Evolutionary conservation across 768 basidiomycete genomes (phyloP).

Genomic region (Boletus reticulatus): DNA sequence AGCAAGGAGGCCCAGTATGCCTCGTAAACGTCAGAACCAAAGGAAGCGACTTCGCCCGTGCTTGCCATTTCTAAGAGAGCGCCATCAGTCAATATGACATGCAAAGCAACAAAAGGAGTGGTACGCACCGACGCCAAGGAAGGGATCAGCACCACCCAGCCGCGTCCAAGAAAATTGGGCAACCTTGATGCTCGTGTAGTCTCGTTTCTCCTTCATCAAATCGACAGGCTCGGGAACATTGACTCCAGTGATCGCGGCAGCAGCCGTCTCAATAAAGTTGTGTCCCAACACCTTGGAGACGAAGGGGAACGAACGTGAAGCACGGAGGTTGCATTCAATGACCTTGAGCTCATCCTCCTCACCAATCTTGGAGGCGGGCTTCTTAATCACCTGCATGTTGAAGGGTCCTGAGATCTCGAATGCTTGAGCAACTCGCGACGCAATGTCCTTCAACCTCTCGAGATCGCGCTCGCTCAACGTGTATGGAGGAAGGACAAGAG

Average conservation of each 20-base stretch:
- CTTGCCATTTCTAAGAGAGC: slow-evolving; percentile 83
- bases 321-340: slow-evolving; percentile 98
- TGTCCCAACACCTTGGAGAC: slow-evolving; percentile 97
- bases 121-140: slow-evolving; percentile 88
- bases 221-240: slow-evolving; percentile 91
- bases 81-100: background rate
- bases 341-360: slow-evolving; percentile 82
- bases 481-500: slow-evolving; percentile 93
- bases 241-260: slow-evolving; percentile 80
- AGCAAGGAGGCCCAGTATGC: slow-evolving; percentile 96
- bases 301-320: slow-evolving; percentile 98
- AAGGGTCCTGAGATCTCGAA: slow-evolving; percentile 97
- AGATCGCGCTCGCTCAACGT: slow-evolving; percentile 75
- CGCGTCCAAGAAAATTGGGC: slow-evolving; percentile 99
- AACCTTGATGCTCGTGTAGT: slow-evolving; percentile 96
- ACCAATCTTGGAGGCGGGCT: slow-evolving; percentile 49
- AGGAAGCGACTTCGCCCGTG: slow-evolving; percentile 96
- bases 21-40: slow-evolving; percentile 91
- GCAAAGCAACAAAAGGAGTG: background rate
- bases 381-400: slow-evolving; percentile 99
- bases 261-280: slow-evolving; percentile 96
- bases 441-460: slow-evolving; percentile 86
- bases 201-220: slow-evolving; percentile 82
- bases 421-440: slow-evolving; percentile 90
- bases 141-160: slow-evolving; percentile 92